Evolutionary conservation across 192 early-diverging fungal genomes (phyloP).

Genomic region (Coemansia sp.): DNA sequence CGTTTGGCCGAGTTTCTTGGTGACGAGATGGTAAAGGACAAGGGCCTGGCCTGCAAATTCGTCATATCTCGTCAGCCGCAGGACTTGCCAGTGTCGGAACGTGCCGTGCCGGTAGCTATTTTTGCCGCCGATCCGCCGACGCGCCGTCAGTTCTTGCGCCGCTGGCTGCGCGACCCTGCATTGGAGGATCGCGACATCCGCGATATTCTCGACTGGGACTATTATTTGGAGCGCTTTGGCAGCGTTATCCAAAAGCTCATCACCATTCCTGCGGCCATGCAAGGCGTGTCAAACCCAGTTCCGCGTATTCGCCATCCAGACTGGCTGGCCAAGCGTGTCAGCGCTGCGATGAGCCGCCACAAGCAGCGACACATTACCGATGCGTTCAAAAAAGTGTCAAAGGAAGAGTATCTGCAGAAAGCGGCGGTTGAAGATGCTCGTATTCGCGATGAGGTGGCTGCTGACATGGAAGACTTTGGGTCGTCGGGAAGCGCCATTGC

Average conservation of each 20-base stretch:
- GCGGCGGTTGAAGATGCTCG: slow-evolving; percentile 8
- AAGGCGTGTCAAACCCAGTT: slow-evolving; percentile 89
- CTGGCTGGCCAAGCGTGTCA: slow-evolving; percentile 86
- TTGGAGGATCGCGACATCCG: slow-evolving; percentile 83
- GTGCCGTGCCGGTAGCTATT: slow-evolving; percentile 93
- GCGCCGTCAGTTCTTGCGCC: slow-evolving; percentile 78
- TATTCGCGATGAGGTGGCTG: slow-evolving; percentile 4
- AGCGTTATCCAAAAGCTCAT: slow-evolving; percentile 96
- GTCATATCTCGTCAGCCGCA: slow-evolving; percentile 84
- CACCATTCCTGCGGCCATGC: slow-evolving; percentile 98
- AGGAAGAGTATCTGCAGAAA: slow-evolving; percentile 31
- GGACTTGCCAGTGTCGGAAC: slow-evolving; percentile 85
- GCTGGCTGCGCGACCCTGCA: slow-evolving; percentile 86
- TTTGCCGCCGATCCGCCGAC: slow-evolving; percentile 82
- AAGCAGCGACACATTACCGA: slow-evolving; percentile 85
- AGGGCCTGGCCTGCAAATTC: slow-evolving; percentile 93
- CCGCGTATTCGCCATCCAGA: slow-evolving; percentile 91
- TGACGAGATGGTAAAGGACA: slow-evolving; percentile 97
- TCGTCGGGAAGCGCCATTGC: slow-evolving; percentile 18
- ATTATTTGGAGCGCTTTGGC: slow-evolving; percentile 95
- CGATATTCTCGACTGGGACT: slow-evolving; percentile 93
- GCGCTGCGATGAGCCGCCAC: slow-evolving; percentile 72
- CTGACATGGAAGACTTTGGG: slow-evolving; percentile 65
- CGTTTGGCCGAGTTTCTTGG: slow-evolving; percentile 96
- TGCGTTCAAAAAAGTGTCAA: slow-evolving; percentile 64